A percentile compares a stretch with the other conserved stretches of the same genome.
Evolutionary conservation across 2,329 filamentous ascomycete species (phyloP).

Genomic region (Talaromyces sp.): DNA sequence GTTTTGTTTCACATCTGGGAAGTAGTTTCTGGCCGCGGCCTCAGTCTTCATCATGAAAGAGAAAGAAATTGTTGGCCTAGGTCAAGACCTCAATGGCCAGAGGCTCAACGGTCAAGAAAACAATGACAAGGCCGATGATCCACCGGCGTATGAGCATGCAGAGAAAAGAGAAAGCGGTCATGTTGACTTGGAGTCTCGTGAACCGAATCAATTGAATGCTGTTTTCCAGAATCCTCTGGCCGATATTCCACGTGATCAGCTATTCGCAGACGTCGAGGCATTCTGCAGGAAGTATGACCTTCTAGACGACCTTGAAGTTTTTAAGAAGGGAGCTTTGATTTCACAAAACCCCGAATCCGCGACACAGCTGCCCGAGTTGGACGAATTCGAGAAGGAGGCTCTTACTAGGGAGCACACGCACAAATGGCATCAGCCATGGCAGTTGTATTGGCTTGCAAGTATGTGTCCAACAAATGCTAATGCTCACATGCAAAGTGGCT

Average conservation of each 20-base stretch:
- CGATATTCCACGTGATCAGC: constrained; percentile 54
- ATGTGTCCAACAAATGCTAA: constrained; percentile 12
- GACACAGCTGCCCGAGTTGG: constrained; percentile 52
- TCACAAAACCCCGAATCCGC: constrained; percentile 55
- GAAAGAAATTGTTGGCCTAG: background rate
- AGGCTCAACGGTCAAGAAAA: background rate
- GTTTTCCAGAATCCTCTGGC: constrained; percentile 58
- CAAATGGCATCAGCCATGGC: constrained; percentile 54
- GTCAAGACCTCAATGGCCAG: background rate
- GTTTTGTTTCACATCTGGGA: background rate
- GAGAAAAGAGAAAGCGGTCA: constrained; percentile 14
- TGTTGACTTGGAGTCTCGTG: constrained; percentile 29
- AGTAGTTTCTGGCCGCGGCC: background rate
- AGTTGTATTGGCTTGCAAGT: constrained; percentile 52
- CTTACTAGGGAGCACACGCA: constrained; percentile 51
- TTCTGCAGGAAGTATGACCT: constrained; percentile 57
- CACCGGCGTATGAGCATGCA: constrained; percentile 6
- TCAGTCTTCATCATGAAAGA: constrained; percentile 9
- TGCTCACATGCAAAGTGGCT: background rate
- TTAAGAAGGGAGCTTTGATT: constrained; percentile 56
- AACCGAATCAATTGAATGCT: constrained; percentile 33
- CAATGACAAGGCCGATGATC: constrained; percentile 8
- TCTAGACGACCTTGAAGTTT: constrained; percentile 51
- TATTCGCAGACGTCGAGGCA: constrained; percentile 57
- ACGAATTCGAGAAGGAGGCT: constrained; percentile 46